Conservation (phyloP, 2,329 filamentous ascomycete genomes). For the Pseudogymnoascus sp. region DNA sequence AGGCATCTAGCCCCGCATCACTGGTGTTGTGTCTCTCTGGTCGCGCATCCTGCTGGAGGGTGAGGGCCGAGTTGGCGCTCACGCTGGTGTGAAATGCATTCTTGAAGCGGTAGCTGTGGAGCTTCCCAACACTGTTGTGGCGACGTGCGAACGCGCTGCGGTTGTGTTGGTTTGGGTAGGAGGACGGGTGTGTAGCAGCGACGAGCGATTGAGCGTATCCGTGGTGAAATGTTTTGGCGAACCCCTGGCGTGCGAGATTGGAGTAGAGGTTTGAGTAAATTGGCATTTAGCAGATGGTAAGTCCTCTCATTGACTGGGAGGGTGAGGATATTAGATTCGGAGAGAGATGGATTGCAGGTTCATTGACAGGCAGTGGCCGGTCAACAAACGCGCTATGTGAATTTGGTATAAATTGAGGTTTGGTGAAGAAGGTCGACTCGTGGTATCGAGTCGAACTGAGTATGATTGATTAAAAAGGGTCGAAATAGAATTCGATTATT, state of each 20-base stretch:
- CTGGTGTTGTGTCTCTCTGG: conserved; percentile 38
- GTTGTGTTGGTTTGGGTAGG: conserved; percentile 64
- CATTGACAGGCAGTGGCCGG: conserved; percentile 91
- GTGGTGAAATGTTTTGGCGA: conserved; percentile 93
- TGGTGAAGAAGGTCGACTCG: conserved; percentile 6
- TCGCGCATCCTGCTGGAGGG: conserved; percentile 47
- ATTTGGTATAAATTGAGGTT: conserved; percentile 19
- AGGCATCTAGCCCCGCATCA: conserved; percentile 72
- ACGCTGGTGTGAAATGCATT: conserved; percentile 60
- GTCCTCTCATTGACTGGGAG: conserved; percentile 51
- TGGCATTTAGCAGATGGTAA: conserved; percentile 78
- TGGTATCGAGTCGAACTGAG: background rate
- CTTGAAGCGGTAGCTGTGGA: conserved; percentile 57
- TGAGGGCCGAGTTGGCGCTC: conserved; percentile 30
- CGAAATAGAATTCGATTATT: background rate
- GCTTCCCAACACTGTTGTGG: conserved; percentile 41
- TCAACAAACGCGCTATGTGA: conserved; percentile 77
- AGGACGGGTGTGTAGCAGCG: conserved; percentile 81
- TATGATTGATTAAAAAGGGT: background rate
- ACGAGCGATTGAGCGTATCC: conserved; percentile 97
- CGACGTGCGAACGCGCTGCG: conserved; percentile 51
- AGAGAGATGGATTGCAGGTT: conserved; percentile 63
- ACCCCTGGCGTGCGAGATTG: conserved; percentile 92
- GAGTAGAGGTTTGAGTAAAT: conserved; percentile 61
- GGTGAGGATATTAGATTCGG: conserved; percentile 27